phyloP scores from a whole-genome alignment of 2,329 filamentous ascomycete species.

The Tolypocladium nubicola region DNA sequence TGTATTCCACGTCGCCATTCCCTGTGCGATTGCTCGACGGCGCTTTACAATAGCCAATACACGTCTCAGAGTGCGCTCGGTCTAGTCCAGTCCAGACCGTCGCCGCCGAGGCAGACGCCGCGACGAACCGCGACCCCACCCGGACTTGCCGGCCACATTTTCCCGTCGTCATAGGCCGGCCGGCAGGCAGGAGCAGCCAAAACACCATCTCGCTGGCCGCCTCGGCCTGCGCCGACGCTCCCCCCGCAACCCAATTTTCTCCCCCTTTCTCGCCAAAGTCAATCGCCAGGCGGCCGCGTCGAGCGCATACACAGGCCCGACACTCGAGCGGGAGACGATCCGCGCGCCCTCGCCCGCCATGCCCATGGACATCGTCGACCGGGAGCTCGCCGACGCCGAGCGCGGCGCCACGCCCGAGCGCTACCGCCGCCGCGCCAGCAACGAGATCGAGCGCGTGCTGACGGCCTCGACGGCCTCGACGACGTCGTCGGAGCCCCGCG shows the following conservation, averaged over 20 bases:
- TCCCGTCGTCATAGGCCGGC: too few relatives aligned
- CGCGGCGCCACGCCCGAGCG: conserved; percentile 36
- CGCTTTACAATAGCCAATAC: too few relatives aligned
- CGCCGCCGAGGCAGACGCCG: background rate
- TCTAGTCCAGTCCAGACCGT: background rate
- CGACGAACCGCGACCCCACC: background rate
- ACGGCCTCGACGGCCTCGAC: conserved; percentile 41
- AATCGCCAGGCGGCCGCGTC: background rate
- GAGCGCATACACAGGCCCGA: background rate
- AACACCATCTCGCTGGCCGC: background rate
- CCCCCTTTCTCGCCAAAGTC: background rate
- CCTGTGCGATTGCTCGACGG: too few relatives aligned
- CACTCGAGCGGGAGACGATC: too few relatives aligned
- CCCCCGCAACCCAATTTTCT: background rate
- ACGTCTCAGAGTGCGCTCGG: too few relatives aligned
- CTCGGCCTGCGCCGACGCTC: background rate
- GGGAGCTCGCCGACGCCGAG: conserved; percentile 43
- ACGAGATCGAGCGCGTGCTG: conserved; percentile 50
- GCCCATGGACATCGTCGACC: conserved; percentile 42
- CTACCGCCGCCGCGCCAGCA: conserved; percentile 29
- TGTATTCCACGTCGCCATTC: background rate
- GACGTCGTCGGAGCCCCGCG: conserved; percentile 33
- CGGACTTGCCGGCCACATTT: background rate
- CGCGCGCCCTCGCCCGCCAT: conserved; percentile 12
- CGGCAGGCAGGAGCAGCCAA: too few relatives aligned